phyloP scores from a whole-genome alignment of 345 rosid genomes.

The Chamaenerion angustifolium region DNA sequence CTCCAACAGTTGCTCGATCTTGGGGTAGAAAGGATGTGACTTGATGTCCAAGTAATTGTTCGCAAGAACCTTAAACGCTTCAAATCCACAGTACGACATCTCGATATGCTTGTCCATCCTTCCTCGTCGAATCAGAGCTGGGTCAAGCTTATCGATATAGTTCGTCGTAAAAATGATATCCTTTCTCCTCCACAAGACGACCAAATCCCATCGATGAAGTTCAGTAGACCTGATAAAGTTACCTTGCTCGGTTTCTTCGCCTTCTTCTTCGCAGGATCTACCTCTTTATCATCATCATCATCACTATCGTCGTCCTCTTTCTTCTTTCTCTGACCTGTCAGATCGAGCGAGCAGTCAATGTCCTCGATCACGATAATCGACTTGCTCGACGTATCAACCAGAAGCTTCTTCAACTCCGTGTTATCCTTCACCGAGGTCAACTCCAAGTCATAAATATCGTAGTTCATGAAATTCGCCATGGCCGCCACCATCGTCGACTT shows the following conservation, averaged over 20 bases:
- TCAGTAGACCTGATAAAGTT: conserved; percentile 15
- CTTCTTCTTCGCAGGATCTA: background rate
- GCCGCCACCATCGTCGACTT: conserved; percentile 19
- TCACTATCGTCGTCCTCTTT: background rate
- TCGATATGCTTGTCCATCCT: conserved; percentile 20
- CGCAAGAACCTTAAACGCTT: conserved; percentile 11
- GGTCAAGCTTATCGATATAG: conserved; percentile 14
- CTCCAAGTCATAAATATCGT: conserved; percentile 14
- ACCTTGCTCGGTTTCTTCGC: conserved; percentile 8
- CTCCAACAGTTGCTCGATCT: conserved; percentile 1
- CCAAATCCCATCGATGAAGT: conserved; percentile 16
- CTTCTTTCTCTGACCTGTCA: conserved; percentile 13
- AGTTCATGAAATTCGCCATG: conserved; percentile 13
- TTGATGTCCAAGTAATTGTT: conserved; percentile 5
- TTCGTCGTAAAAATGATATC: conserved; percentile 16
- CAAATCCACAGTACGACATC: conserved; percentile 9
- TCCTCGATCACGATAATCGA: conserved; percentile 18
- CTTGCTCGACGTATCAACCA: conserved; percentile 14
- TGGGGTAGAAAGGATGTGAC: conserved; percentile 3
- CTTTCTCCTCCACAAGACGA: conserved; percentile 16
- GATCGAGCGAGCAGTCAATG: conserved; percentile 16
- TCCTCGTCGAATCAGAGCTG: conserved; percentile 14
- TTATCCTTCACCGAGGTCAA: conserved; percentile 15
- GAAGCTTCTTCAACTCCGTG: conserved; percentile 12
- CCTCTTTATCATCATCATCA: background rate